Evolutionary conservation across 2,329 filamentous ascomycete species (phyloP).

Genomic region (Fusarium anguioides): DNA sequence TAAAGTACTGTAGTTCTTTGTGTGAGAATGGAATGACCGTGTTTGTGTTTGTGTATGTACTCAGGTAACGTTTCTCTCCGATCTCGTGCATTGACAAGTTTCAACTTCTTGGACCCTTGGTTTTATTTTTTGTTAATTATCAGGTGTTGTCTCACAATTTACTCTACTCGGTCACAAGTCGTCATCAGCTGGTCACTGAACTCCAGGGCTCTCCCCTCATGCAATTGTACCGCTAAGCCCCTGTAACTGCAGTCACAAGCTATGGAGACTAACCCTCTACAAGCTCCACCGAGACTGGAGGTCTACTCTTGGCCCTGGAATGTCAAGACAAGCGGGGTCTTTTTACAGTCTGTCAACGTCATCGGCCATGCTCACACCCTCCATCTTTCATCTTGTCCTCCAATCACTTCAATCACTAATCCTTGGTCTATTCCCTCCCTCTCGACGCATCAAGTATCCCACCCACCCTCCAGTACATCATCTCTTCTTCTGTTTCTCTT

Average conservation of each 20-base stretch:
- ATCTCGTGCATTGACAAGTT: conserved; percentile 8
- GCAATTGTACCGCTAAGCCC: conserved; percentile 24
- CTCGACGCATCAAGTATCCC: conserved; percentile 40
- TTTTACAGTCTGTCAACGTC: conserved; percentile 41
- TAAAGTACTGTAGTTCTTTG: conserved; percentile 18
- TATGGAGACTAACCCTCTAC: neutral
- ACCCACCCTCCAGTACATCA: conserved; percentile 37
- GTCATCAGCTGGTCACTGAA: conserved; percentile 36
- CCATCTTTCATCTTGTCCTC: conserved; percentile 35
- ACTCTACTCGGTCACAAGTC: conserved; percentile 22
- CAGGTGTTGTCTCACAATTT: conserved; percentile 27
- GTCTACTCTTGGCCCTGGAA: conserved; percentile 28
- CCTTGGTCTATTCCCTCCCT: conserved; percentile 19
- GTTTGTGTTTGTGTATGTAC: neutral
- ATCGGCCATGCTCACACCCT: conserved; percentile 39
- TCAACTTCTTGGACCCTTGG: neutral
- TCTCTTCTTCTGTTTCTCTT: conserved; percentile 7
- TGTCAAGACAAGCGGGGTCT: conserved; percentile 38
- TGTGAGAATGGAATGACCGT: neutral
- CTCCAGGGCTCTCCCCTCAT: conserved; percentile 8
- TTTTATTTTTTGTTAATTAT: neutral
- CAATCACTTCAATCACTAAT: conserved; percentile 30
- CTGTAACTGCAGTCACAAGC: conserved; percentile 41
- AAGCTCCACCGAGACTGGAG: conserved; percentile 14
- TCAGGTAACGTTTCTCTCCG: conserved; percentile 21